These are phyloP conservation scores for Camelina laxa DNA, from an alignment of 345 rosid species.

Conservation along the genomic window DNA sequence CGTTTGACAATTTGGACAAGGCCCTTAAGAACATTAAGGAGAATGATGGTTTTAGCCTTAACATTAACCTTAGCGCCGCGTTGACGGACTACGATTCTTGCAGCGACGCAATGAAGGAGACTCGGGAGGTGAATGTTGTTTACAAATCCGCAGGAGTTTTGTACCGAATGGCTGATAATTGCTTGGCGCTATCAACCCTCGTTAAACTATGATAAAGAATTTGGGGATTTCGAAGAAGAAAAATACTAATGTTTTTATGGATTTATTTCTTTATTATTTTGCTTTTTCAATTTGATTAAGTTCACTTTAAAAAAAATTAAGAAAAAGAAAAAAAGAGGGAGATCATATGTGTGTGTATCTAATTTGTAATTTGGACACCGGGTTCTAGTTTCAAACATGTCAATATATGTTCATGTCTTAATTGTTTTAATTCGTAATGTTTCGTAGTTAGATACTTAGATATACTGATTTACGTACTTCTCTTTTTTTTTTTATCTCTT, in stretches of 20 bases:
- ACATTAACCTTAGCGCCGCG: constrained; percentile 44
- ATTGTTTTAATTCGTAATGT: constrained; percentile 13
- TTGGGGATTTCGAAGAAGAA: neutral
- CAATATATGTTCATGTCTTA: constrained; percentile 17
- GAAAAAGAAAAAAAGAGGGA: neutral
- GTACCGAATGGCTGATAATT: constrained; percentile 46
- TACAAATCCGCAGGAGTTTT: constrained; percentile 41
- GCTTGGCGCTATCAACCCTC: constrained; percentile 46
- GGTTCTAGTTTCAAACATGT: constrained; percentile 31
- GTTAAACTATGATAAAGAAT: constrained; percentile 29
- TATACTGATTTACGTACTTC: neutral
- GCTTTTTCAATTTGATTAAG: constrained; percentile 7
- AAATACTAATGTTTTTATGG: neutral
- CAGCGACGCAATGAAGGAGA: constrained; percentile 36
- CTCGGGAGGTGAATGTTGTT: neutral
- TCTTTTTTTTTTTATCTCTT: no score
- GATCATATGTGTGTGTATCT: constrained; percentile 10
- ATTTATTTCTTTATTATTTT: constrained; percentile 13
- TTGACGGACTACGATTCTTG: constrained; percentile 47
- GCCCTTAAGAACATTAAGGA: constrained; percentile 41
- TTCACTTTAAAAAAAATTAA: neutral
- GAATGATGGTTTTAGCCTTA: constrained; percentile 43
- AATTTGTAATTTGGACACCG: constrained; percentile 25
- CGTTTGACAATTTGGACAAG: constrained; percentile 36
- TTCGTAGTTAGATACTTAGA: constrained; percentile 4